A percentile compares a stretch with the other conserved stretches of the same genome.
phyloP scores from a whole-genome alignment of 2,329 filamentous ascomycete species.

The Sodiomyces alkalinus region DNA sequence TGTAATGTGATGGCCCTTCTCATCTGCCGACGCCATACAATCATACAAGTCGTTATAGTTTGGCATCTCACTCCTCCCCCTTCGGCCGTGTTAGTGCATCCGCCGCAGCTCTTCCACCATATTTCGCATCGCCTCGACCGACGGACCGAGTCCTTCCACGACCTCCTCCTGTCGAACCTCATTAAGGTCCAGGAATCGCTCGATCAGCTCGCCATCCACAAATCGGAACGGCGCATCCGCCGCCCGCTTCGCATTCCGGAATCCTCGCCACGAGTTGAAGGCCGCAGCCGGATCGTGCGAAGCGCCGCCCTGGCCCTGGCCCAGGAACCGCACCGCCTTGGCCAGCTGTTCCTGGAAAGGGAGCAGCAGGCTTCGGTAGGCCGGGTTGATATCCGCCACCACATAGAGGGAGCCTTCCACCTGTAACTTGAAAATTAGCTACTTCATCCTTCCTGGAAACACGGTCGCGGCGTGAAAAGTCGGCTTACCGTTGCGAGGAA shows the following conservation, averaged over 20 bases:
- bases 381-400: conserved; percentile 61
- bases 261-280: conserved; percentile 71
- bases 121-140: conserved; percentile 46
- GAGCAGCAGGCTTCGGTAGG: conserved; percentile 66
- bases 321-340: conserved; percentile 49
- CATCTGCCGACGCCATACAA: too few relatives aligned
- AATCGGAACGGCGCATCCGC: conserved; percentile 71
- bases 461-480: too few relatives aligned
- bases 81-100: conserved; percentile 38
- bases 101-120: conserved; percentile 47
- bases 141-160: conserved; percentile 40
- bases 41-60: too few relatives aligned
- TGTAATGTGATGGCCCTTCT: too few relatives aligned
- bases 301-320: too few relatives aligned
- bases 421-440: conserved; percentile 26
- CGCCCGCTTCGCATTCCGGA: conserved; percentile 55
- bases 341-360: conserved; percentile 62
- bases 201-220: conserved; percentile 82
- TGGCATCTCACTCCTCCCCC: too few relatives aligned
- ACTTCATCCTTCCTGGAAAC: not conserved
- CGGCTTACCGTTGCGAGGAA: conserved; percentile 72
- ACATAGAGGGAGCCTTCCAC: conserved; percentile 86
- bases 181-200: conserved; percentile 62
- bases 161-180: conserved; percentile 39
- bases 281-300: conserved; percentile 14